Percentiles rank a stretch among this genome's conserved stretches.
Conservation (phyloP, 495 filamentous ascomycete genomes). For the Gamarada debralockiae region DNA sequence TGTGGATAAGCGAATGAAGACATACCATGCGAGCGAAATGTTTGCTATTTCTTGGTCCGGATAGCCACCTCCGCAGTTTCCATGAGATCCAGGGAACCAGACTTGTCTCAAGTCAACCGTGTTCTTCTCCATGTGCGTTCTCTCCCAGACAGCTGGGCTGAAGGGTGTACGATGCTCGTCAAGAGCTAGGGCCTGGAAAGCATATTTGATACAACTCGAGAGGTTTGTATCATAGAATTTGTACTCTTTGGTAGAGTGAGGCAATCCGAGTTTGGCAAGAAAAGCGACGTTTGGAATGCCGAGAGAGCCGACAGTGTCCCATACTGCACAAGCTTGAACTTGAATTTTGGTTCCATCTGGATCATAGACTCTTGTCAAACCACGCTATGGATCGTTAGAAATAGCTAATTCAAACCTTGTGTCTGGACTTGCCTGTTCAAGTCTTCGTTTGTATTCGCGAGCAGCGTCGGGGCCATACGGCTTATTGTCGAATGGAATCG, state of each 20-base stretch:
- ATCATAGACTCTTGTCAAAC: slow-evolving; percentile 19
- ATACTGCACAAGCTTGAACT: slow-evolving; percentile 55
- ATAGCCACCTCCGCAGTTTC: slow-evolving; percentile 54
- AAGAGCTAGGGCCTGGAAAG: slow-evolving; percentile 72
- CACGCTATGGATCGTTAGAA: slow-evolving; percentile 7
- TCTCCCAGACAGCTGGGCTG: slow-evolving; percentile 58
- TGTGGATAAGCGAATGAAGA: not conserved
- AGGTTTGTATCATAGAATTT: slow-evolving; percentile 24
- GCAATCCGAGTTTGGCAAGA: slow-evolving; percentile 21
- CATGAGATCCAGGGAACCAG: slow-evolving; percentile 70
- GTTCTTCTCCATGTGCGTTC: slow-evolving; percentile 31
- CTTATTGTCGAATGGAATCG: slow-evolving; percentile 19
- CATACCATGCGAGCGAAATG: slow-evolving; percentile 59
- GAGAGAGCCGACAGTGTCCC: slow-evolving; percentile 51
- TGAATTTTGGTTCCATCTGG: slow-evolving; percentile 18
- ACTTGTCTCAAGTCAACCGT: slow-evolving; percentile 52
- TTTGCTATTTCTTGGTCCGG: slow-evolving; percentile 57
- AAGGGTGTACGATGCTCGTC: slow-evolving; percentile 65
- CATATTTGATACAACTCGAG: slow-evolving; percentile 50
- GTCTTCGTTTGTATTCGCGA: slow-evolving; percentile 19
- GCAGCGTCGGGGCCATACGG: slow-evolving; percentile 8
- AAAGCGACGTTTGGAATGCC: slow-evolving; percentile 20
- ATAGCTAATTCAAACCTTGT: not conserved
- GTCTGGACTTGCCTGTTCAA: slow-evolving; percentile 14
- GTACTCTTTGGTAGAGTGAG: slow-evolving; percentile 20